These are phyloP conservation scores for Boletellus sp. DNA, from an alignment of 768 basidiomycete genomes.

Conservation along the genomic window DNA sequence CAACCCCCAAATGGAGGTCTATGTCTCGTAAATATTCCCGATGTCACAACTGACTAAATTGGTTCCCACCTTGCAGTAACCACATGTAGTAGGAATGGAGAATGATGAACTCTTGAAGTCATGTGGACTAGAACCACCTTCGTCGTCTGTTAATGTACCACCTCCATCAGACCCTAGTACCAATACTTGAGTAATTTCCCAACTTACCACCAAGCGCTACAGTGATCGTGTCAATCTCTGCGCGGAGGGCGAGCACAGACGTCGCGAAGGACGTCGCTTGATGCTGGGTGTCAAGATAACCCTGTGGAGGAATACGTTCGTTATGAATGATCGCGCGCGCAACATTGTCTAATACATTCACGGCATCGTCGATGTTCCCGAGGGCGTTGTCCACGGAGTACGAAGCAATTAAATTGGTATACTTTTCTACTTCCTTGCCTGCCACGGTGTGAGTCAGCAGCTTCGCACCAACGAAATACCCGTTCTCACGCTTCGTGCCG, in stretches of 20 bases:
- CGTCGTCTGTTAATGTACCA: conserved; percentile 51
- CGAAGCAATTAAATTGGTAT: conserved; percentile 42
- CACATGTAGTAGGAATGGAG: conserved; percentile 79
- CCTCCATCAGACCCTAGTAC: conserved; percentile 6
- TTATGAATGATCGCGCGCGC: neutral
- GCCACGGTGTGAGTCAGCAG: conserved; percentile 6
- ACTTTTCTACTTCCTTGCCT: conserved; percentile 57
- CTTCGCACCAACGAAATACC: neutral
- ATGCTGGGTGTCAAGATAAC: conserved; percentile 60
- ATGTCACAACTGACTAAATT: neutral
- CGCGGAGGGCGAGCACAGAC: conserved; percentile 53
- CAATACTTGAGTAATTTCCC: neutral
- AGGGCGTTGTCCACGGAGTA: conserved; percentile 46
- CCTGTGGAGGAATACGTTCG: conserved; percentile 37
- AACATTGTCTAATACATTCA: conserved; percentile 16
- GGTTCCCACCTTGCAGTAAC: conserved; percentile 67
- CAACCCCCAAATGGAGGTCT: conserved; percentile 86
- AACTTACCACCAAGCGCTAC: conserved; percentile 60
- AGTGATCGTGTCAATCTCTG: conserved; percentile 63
- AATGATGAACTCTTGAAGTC: conserved; percentile 83
- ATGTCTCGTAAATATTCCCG: conserved; percentile 5
- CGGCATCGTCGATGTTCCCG: conserved; percentile 47
- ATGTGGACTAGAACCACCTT: conserved; percentile 68
- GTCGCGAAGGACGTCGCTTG: conserved; percentile 51
- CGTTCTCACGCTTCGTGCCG: conserved; percentile 54